phyloP scores from a whole-genome alignment of 768 basidiomycete genomes.

The Nidularia sp. region DNA sequence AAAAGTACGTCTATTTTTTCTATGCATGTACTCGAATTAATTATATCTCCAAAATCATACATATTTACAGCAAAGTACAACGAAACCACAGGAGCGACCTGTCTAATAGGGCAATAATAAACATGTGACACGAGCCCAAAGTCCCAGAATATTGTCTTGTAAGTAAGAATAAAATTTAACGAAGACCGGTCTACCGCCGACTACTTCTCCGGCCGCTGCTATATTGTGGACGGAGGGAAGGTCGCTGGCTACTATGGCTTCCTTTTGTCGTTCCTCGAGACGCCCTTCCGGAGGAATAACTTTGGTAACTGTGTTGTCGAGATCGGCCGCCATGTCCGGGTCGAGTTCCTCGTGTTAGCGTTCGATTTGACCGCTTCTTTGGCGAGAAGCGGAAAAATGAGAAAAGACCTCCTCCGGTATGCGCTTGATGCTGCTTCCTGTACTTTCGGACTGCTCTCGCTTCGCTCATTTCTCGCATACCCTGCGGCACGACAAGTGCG shows the following conservation, averaged over 20 bases:
- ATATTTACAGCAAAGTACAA: too few relatives aligned
- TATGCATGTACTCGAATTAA: too few relatives aligned
- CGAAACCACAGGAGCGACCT: too few relatives aligned
- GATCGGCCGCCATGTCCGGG: background rate
- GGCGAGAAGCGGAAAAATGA: slow-evolving; percentile 15
- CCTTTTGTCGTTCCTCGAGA: background rate
- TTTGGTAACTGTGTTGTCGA: background rate
- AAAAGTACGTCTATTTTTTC: too few relatives aligned
- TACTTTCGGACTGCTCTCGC: slow-evolving; percentile 29
- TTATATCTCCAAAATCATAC: too few relatives aligned
- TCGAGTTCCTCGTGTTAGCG: background rate
- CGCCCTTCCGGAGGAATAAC: background rate
- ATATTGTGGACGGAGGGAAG: background rate
- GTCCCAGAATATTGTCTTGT: slow-evolving; percentile 9
- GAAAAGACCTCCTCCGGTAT: slow-evolving; percentile 12
- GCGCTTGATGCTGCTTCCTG: slow-evolving; percentile 10
- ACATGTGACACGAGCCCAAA: too few relatives aligned
- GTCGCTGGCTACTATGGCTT: background rate
- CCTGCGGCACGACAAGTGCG: slow-evolving; percentile 23
- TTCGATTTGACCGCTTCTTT: background rate
- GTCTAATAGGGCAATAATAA: too few relatives aligned
- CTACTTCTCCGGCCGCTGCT: background rate
- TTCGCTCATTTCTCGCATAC: slow-evolving; percentile 68
- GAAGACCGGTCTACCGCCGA: background rate
- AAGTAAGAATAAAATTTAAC: background rate